Evolutionary conservation across 176 grass and related monocot genomes (phyloP).

Genomic region (Musa troglodytarum): DNA sequence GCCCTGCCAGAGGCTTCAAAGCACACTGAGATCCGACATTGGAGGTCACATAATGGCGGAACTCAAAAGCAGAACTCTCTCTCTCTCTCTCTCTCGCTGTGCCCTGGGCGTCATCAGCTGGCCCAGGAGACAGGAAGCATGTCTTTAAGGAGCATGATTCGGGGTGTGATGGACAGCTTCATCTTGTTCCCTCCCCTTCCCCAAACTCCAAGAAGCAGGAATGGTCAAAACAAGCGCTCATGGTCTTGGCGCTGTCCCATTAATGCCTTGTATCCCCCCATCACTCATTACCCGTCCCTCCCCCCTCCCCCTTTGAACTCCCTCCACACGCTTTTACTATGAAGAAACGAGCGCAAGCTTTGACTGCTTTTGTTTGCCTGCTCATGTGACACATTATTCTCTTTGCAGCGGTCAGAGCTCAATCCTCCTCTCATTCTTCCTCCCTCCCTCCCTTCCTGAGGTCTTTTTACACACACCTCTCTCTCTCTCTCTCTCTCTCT

Average conservation of each 20-base stretch:
- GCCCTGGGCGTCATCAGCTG: no score
- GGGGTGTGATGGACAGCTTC: neutral
- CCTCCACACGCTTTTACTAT: no score
- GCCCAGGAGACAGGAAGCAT: slow-evolving; percentile 19
- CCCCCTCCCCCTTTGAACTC: neutral
- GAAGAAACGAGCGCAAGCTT: no score
- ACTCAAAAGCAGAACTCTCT: no score
- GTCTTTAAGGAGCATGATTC: slow-evolving; percentile 23
- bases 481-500: neutral
- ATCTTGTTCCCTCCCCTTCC: neutral
- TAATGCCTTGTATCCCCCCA: slow-evolving; percentile 1
- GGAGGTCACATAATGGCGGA: no score
- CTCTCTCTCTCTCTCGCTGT: no score
- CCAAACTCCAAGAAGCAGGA: slow-evolving; percentile 24
- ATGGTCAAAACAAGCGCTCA: slow-evolving; percentile 24
- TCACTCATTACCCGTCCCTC: no score
- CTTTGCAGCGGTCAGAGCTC: neutral
- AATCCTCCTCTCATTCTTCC: no score
- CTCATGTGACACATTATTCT: neutral
- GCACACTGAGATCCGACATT: no score
- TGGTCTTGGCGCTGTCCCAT: slow-evolving; percentile 25
- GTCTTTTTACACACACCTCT: neutral
- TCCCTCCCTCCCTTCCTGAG: neutral
- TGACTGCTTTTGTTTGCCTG: neutral
- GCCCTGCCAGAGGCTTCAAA: no score